phyloP scores from a whole-genome alignment of 164 flowering plant species.

The Umbellularia californica region DNA sequence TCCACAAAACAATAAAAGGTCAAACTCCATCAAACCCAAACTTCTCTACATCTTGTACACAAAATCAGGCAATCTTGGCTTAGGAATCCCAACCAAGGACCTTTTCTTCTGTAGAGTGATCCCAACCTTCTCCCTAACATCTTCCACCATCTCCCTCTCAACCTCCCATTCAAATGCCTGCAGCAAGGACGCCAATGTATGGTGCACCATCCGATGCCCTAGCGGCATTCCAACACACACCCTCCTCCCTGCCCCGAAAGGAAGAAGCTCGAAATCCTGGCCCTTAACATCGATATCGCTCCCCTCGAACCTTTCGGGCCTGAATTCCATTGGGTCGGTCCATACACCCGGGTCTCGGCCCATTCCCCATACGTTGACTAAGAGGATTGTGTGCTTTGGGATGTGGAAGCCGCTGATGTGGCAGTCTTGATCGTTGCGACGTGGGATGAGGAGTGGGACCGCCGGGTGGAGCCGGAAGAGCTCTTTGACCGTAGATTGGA shows the following conservation, averaged over 20 bases:
- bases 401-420: conserved; percentile 26
- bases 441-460: conserved; percentile 32
- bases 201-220: conserved; percentile 32
- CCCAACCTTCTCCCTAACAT: conserved; percentile 29
- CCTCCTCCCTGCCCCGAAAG: conserved; percentile 38
- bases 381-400: conserved; percentile 28
- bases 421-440: conserved; percentile 21
- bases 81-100: conserved; percentile 24
- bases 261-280: conserved; percentile 32
- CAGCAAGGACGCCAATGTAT: conserved; percentile 24
- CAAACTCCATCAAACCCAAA: no score
- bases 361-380: conserved; percentile 33
- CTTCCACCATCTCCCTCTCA: conserved; percentile 12
- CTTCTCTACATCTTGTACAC: not conserved
- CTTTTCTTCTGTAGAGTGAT: conserved; percentile 28
- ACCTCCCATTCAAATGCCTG: conserved; percentile 35
- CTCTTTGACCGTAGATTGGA: conserved; percentile 33
- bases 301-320: conserved; percentile 31
- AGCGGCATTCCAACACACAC: conserved; percentile 33
- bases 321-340: conserved; percentile 28
- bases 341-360: conserved; percentile 28
- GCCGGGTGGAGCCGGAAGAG: conserved; percentile 34
- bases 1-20: no score
- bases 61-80: conserved; percentile 17
- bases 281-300: conserved; percentile 30